phyloP scores from a whole-genome alignment of 306 rosid genomes.

The Albizia julibrissin region DNA sequence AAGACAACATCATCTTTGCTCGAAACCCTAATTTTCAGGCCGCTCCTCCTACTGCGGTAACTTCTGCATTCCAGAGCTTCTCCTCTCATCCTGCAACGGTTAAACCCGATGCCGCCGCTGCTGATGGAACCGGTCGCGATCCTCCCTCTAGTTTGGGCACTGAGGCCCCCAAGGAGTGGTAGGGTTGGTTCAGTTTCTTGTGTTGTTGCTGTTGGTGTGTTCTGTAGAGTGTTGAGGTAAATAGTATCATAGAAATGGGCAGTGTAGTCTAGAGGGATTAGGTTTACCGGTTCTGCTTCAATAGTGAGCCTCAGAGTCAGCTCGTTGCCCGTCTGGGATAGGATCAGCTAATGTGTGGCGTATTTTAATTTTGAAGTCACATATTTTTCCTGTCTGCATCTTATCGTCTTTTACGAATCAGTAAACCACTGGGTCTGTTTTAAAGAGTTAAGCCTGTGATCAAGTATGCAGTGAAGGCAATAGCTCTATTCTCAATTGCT shows the following conservation, averaged over 20 bases:
- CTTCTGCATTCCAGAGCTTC: slow-evolving; percentile 54
- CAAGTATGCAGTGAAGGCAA: neutral
- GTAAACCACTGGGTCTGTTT: neutral
- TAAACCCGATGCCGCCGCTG: slow-evolving; percentile 33
- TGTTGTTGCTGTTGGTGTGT: neutral
- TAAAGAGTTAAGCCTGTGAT: neutral
- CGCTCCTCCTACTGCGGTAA: slow-evolving; percentile 28
- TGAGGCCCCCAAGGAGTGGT: slow-evolving; percentile 65
- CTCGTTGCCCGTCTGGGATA: neutral
- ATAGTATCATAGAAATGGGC: neutral
- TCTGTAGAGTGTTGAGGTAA: slow-evolving; percentile 5
- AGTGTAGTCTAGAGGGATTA: neutral
- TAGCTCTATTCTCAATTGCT: neutral
- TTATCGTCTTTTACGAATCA: neutral
- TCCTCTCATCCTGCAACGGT: slow-evolving; percentile 28
- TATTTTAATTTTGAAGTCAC: neutral
- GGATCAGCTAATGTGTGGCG: neutral
- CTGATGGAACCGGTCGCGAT: neutral
- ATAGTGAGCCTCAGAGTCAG: neutral
- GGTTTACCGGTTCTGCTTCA: slow-evolving; percentile 3
- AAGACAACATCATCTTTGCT: slow-evolving; percentile 59
- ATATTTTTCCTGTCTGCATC: neutral
- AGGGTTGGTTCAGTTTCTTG: neutral
- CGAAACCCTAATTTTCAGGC: slow-evolving; percentile 66
- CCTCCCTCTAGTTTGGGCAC: slow-evolving; percentile 29